phyloP scores from a whole-genome alignment of 2,329 filamentous ascomycete species.

The Coniella vitis region DNA sequence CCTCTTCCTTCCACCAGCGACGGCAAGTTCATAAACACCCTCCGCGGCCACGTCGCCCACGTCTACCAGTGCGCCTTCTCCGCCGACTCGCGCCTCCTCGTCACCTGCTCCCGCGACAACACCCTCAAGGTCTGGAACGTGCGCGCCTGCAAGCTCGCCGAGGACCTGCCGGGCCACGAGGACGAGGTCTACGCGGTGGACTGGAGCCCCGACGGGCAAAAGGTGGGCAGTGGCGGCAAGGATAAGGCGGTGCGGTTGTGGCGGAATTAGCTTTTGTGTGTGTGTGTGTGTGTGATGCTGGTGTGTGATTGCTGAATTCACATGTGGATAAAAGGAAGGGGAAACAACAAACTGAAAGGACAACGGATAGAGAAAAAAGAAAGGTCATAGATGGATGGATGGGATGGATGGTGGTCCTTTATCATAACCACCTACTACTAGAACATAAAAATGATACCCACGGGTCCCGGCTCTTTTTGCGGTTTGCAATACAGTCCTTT shows the following conservation, averaged over 20 bases:
- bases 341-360: too few relatives aligned
- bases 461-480: too few relatives aligned
- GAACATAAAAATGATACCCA: too few relatives aligned
- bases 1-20: slow-evolving; percentile 33
- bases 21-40: slow-evolving; percentile 74
- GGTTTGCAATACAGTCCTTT: too few relatives aligned
- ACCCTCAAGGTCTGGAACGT: slow-evolving; percentile 96
- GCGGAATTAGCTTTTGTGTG: slow-evolving; percentile 41
- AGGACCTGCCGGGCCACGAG: slow-evolving; percentile 80
- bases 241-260: slow-evolving; percentile 72
- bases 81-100: slow-evolving; percentile 81
- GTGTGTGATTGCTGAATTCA: too few relatives aligned
- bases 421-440: too few relatives aligned
- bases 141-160: slow-evolving; percentile 69
- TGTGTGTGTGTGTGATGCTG: too few relatives aligned
- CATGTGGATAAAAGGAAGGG: too few relatives aligned
- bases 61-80: slow-evolving; percentile 93
- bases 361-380: too few relatives aligned
- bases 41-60: slow-evolving; percentile 80
- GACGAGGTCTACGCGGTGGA: slow-evolving; percentile 94
- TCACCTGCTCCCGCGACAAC: slow-evolving; percentile 84
- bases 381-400: too few relatives aligned
- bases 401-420: too few relatives aligned
- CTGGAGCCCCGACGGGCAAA: slow-evolving; percentile 86
- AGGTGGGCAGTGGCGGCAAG: slow-evolving; percentile 85